Percentiles rank a stretch among this genome's conserved stretches.
phyloP scores from a whole-genome alignment of 2,329 filamentous ascomycete species.

The Penicillium crustosum region DNA sequence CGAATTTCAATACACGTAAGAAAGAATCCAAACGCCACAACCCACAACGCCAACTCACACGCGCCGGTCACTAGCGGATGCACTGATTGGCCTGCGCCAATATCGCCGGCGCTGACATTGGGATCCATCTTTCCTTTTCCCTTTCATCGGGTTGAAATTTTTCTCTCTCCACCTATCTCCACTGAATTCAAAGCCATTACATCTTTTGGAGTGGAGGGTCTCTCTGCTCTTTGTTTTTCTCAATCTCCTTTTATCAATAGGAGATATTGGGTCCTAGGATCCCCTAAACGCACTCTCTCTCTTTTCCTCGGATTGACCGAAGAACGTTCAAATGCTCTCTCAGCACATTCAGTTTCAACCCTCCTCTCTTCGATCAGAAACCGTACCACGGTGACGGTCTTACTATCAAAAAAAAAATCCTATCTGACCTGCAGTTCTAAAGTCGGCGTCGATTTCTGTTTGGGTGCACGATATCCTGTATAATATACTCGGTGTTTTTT shows the following conservation, averaged over 20 bases:
- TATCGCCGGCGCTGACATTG: slow-evolving; percentile 8
- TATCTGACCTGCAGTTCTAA: slow-evolving; percentile 20
- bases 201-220: slow-evolving; percentile 9
- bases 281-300: slow-evolving; percentile 14
- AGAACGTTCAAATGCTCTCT: slow-evolving; percentile 48
- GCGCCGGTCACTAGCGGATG: slow-evolving; percentile 5
- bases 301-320: slow-evolving; percentile 25
- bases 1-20: slow-evolving; percentile 18
- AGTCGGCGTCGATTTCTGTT: slow-evolving; percentile 38
- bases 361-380: slow-evolving; percentile 43
- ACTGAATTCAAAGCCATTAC: slow-evolving; percentile 9
- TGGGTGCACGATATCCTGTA: slow-evolving; percentile 46
- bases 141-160: slow-evolving; percentile 19
- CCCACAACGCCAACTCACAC: slow-evolving; percentile 12
- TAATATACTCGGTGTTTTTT: slow-evolving; percentile 42
- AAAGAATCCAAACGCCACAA: slow-evolving; percentile 10
- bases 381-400: slow-evolving; percentile 47
- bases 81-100: slow-evolving; percentile 11
- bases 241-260: slow-evolving; percentile 1
- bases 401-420: slow-evolving; percentile 25
- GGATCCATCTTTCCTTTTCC: slow-evolving; percentile 10
- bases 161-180: slow-evolving; percentile 19
- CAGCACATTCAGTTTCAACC: slow-evolving; percentile 39
- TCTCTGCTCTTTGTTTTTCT: slow-evolving; percentile 9
- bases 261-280: slow-evolving; percentile 5